Conservation (phyloP, 2,329 filamentous ascomycete genomes). For the Microdochium nivale region DNA sequence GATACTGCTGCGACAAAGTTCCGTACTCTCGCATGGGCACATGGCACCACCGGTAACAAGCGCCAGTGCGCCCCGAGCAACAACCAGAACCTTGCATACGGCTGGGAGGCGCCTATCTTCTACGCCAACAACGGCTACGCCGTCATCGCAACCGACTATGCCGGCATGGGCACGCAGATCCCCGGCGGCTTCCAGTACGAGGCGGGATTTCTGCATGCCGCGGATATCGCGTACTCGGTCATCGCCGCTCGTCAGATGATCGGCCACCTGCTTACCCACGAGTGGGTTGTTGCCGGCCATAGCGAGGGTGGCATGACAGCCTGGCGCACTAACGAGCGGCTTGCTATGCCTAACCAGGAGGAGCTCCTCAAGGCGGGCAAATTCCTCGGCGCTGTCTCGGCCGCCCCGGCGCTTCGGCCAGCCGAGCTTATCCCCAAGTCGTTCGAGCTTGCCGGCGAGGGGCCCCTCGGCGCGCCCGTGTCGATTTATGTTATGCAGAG, state of each 20-base stretch:
- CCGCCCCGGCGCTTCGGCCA: slow-evolving; percentile 6
- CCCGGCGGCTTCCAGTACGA: slow-evolving; percentile 8
- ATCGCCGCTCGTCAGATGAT: slow-evolving; percentile 9
- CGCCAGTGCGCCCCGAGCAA: slow-evolving; percentile 14
- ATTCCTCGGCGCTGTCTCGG: slow-evolving; percentile 7
- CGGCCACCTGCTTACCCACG: slow-evolving; percentile 3
- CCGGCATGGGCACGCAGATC: slow-evolving; percentile 1
- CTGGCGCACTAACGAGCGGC: slow-evolving; percentile 13
- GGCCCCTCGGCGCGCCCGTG: slow-evolving; percentile 1
- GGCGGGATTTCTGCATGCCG: slow-evolving; percentile 9
- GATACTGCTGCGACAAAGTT: background rate
- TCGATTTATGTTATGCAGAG: slow-evolving; percentile 10
- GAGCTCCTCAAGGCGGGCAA: slow-evolving; percentile 1
- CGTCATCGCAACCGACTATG: background rate
- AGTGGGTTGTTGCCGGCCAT: slow-evolving; percentile 14
- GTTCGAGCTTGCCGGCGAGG: slow-evolving; percentile 1
- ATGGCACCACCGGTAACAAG: slow-evolving; percentile 12
- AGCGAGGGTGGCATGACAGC: slow-evolving; percentile 15
- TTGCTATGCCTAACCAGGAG: slow-evolving; percentile 5
- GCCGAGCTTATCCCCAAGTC: slow-evolving; percentile 5
- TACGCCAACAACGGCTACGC: slow-evolving; percentile 4
- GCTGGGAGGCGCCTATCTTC: slow-evolving; percentile 10
- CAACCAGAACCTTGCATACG: slow-evolving; percentile 12
- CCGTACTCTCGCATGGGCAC: slow-evolving; percentile 12
- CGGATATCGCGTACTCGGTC: slow-evolving; percentile 8